Evolutionary conservation across 768 basidiomycete genomes (phyloP), one percentile per base, ranked within the genome.

Genomic region (Calocera cornea): DNA sequence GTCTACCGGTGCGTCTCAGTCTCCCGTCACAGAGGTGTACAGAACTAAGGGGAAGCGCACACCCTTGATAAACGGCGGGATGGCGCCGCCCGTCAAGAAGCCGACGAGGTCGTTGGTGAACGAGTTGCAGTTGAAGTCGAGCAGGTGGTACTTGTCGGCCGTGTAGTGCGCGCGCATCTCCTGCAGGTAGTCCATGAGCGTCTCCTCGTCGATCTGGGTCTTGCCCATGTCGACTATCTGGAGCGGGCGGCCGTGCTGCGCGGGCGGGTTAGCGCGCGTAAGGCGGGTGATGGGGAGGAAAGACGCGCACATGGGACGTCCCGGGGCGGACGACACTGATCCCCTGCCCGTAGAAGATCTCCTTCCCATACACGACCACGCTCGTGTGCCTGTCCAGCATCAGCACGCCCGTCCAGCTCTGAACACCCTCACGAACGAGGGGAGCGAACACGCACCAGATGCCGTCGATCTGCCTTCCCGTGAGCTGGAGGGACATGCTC

Each of bases 111-210:
- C 92, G 68, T 88, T 91, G 1, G 92, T 94, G 71, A 97, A 97
- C 1, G 90, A 89, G 75, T 97, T 97, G 76, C 94, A 97, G 72
- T 97, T 97, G 71, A 95, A 95, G 47, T 95, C 92, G 88, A 77
- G 71, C 54, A 78, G 65, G 60, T 78, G 76, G 67, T 78, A 78
- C 80, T 92, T 93, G 73, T 94, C 92, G 1, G 91, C 88, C 1
- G 92, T 94, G 74, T 94, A 99, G 69, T 88, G 85, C 2, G 86
- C 81, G 36, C 83, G 79, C 78, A 97, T 83, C 66, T 87, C 88
- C 0, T 76, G 71, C 49, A 99, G 69, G 75, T 95, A 98, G 41
- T 97, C 93, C 41, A 86, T 73, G 70, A 95, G 94, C 0, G 91
- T 95, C 10, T 85, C 86, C 74, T 91, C 81, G 72, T 97, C 94